A percentile compares a stretch with the other conserved stretches of the same genome.
These are phyloP conservation scores for Diophrys appendiculata DNA, from an alignment of 73 alveolate species.

Conservation along the genomic window DNA sequence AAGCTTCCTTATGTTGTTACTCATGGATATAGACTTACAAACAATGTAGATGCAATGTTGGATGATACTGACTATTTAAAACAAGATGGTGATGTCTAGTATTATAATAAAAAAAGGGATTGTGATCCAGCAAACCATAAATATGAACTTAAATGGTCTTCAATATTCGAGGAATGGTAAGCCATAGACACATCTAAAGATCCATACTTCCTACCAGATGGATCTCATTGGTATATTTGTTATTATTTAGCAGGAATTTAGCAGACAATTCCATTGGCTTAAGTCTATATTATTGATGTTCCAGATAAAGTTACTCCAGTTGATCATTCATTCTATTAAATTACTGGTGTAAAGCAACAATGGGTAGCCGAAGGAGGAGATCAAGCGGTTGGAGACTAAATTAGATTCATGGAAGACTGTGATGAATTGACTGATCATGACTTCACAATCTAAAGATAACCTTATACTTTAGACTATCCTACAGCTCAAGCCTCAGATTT, in stretches of 20 bases:
- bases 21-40: not conserved
- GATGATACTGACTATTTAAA: not conserved
- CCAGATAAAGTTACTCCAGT: conserved; percentile 41
- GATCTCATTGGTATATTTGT: conserved; percentile 45
- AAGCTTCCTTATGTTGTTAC: not conserved
- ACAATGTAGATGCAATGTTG: conserved; percentile 5
- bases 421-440: conserved; percentile 12
- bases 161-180: not conserved
- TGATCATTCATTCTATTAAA: conserved; percentile 22
- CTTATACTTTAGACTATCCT: conserved; percentile 19
- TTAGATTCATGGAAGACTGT: conserved; percentile 48
- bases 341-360: conserved; percentile 37
- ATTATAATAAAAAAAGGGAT: not conserved
- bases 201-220: conserved; percentile 30
- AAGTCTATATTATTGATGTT: conserved; percentile 11
- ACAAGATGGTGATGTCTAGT: not conserved
- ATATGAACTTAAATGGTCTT: not conserved
- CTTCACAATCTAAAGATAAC: conserved; percentile 22
- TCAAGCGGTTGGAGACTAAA: conserved; percentile 47
- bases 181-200: not conserved
- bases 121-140: not conserved
- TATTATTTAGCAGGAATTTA: conserved; percentile 5
- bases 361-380: conserved; percentile 45
- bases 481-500: conserved; percentile 21
- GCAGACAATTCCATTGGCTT: conserved; percentile 10